Evolutionary conservation across 2,329 filamentous ascomycete genomes (phyloP), one percentile per base, ranked within the genome.

Genomic region (Colletotrichum sp.): DNA sequence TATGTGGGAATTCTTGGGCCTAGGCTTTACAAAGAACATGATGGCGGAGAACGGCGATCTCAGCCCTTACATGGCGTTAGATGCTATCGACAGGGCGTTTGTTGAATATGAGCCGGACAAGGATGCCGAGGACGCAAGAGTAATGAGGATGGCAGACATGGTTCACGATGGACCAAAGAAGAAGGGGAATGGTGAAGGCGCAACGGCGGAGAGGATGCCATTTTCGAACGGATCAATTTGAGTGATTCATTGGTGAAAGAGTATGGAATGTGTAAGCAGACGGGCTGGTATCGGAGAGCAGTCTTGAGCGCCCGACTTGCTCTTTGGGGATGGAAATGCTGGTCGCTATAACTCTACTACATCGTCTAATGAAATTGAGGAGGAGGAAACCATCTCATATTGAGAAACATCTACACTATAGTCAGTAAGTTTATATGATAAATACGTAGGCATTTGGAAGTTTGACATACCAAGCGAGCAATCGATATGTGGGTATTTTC

Each of bases 201-300:
- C 6, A 21, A 2, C n/a, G 43, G 43, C 2, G 2, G 6, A 12
- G 10, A 48, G 10, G 6, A 48, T 48, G n/a, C n/a, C 43, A 8
- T 21, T 8, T 48, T 21, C 6, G 43, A 52, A 52, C 12, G 43
- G 43, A 21, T 52, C 6, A 13, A 52, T 52, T 21, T 13, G 43
- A 52, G 43, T 2, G n/a, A 21, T 21, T 0, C 10, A 21, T 21
- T 13, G 10, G 0, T 52, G 0, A 52, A 5, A 52, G 18, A 21
- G 10, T 48, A 4, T 48, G 43, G 1, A 48, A 4, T 6, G 18
- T 48, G 5, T n/a, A n/a, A 10, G 0, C 4, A 21, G 6, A 48
- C n/a, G 10, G 43, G 43, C 43, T 48, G 43, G n/a, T 48, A 48
- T 48, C 9, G 1, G 16, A 21, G 21, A 52, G 12, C 6, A 13